Base-by-base conservation (phyloP, 495 filamentous ascomycete species). In the Penicillium argentinense region DNA sequence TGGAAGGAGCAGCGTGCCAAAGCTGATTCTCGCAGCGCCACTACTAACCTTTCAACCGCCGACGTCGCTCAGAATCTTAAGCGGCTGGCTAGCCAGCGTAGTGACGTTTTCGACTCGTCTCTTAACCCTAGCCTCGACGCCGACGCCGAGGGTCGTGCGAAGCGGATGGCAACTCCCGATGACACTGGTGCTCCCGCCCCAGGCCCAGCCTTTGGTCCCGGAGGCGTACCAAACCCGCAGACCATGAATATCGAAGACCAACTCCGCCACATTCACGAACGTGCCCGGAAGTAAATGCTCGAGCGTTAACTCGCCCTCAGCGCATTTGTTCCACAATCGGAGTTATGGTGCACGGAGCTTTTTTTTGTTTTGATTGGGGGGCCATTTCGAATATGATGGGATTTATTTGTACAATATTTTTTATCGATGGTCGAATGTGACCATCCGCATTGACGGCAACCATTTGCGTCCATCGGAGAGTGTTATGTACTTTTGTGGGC, bases 1-100 rank as follows among this genome's bases (percentile, higher is more conserved):
- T 98, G 95, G 93, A 93, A 95, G 66, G 90, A 97, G 62, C 90
- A 97, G 64, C 87, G 88, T 41, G 87, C 86, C 48, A 95, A 95
- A 59, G 81, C 86, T 9, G 89, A 95, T 17, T 82, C 86, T 9
- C 81, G 93, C 45, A 88, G 81, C 54, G 80, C 89, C 6, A 91
- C 89, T 0, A 96, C 91, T 21, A 97, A 96, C 51, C 72, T 98
- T 4, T 87, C 83, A 4, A 95, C 88, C 12, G 76, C 75, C 24
- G 91, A 97, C 55, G 91, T 95, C 19, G 91, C 90, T 47, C 88
- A 86, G 62, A 97, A 98, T 58, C 77, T 98, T 49, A 97, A 97
- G 72, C 88, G 93, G n/a, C 78, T 97, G 22, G 90, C 92, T n/a
- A 89, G 85, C 42, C 89, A 95, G 60, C 81, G 93, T 24, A 85